Evolutionary conservation across 495 filamentous ascomycete species (phyloP).

Genomic region (Mytilinidion resinicola): DNA sequence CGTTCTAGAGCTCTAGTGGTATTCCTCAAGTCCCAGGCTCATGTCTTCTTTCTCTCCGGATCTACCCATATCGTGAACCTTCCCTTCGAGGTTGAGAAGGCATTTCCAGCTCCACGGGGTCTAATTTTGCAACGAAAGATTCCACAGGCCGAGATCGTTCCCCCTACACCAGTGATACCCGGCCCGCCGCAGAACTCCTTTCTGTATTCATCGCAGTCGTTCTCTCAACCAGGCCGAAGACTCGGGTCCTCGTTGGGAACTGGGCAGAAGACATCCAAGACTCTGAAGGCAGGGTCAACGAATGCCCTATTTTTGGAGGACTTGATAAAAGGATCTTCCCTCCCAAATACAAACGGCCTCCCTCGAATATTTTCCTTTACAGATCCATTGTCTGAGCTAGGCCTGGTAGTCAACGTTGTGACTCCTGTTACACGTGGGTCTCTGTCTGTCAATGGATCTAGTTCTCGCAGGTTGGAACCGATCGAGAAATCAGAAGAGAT

Average conservation of each 20-base stretch:
- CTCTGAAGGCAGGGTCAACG: conserved; percentile 8
- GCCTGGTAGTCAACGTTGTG: conserved; percentile 57
- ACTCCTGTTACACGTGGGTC: conserved; percentile 12
- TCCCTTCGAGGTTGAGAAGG: conserved; percentile 87
- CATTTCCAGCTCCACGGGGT: conserved; percentile 73
- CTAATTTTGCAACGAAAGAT: conserved; percentile 77
- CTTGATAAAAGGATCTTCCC: conserved; percentile 10
- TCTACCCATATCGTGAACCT: conserved; percentile 86
- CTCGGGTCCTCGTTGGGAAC: conserved; percentile 14
- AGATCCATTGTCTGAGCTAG: conserved; percentile 81
- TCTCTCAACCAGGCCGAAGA: conserved; percentile 13
- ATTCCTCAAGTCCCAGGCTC: conserved; percentile 85
- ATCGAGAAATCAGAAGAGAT: conserved; percentile 71
- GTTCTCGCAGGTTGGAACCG: conserved; percentile 38
- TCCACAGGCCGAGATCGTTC: conserved; percentile 28
- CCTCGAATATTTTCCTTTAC: conserved; percentile 80
- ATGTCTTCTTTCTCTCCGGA: conserved; percentile 85
- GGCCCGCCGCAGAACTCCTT: conserved; percentile 73
- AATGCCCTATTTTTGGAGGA: conserved; percentile 23
- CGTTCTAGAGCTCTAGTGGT: conserved; percentile 71
- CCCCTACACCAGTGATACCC: conserved; percentile 35
- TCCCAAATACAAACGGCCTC: conserved; percentile 45
- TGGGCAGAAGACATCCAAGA: neutral
- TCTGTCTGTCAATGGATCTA: conserved; percentile 16
- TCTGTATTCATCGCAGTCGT: conserved; percentile 44